Percentiles rank a stretch among this genome's conserved stretches.
phyloP scores from a whole-genome alignment of 2,329 filamentous ascomycete species.

The Sphaerulina vaccinii region DNA sequence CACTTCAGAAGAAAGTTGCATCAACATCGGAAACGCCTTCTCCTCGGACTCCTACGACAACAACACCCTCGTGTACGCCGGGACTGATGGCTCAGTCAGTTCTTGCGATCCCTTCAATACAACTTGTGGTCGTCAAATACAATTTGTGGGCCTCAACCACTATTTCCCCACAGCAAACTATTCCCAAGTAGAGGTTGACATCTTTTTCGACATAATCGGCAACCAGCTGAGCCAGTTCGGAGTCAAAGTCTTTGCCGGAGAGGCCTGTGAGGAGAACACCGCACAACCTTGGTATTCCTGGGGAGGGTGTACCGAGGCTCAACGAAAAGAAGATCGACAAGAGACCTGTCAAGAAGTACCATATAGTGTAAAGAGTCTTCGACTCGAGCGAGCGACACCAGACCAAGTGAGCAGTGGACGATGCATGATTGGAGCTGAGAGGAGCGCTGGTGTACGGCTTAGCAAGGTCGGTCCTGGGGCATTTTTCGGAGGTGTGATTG shows the following conservation, averaged over 20 bases:
- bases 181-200: neutral
- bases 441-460: neutral
- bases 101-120: neutral
- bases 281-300: neutral
- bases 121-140: neutral
- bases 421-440: slow-evolving; percentile 1
- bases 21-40: neutral
- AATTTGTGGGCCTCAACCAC: neutral
- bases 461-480: neutral
- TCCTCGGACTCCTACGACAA: neutral
- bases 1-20: neutral
- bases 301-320: neutral
- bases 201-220: neutral
- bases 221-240: neutral
- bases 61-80: neutral
- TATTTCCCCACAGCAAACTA: slow-evolving; percentile 3
- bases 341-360: neutral
- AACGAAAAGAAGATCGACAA: neutral
- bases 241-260: neutral
- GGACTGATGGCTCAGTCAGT: neutral
- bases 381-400: neutral
- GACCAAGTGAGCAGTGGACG: neutral
- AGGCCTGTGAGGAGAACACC: neutral
- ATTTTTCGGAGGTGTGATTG: neutral
- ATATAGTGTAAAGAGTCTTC: slow-evolving; percentile 2